phyloP scores from a whole-genome alignment of 1,139 yeast species.

The Suhomyces wounanorum region DNA sequence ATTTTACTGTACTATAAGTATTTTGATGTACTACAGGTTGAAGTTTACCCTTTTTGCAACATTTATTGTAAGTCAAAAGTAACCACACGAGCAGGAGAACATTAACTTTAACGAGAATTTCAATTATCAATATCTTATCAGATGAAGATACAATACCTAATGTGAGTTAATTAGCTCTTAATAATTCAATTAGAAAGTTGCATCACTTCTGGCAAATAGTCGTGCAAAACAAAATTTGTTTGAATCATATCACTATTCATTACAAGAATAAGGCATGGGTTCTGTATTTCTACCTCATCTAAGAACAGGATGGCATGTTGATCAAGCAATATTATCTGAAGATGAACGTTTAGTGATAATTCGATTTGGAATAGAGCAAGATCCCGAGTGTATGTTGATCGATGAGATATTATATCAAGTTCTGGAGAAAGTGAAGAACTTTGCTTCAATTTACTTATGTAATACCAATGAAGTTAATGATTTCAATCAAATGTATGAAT shows the following conservation, averaged over 20 bases:
- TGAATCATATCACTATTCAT: background rate
- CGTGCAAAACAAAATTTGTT: background rate
- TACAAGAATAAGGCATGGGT: slow-evolving; percentile 52
- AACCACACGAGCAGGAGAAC: no score
- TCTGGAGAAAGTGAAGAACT: slow-evolving; percentile 83
- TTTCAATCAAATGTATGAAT: slow-evolving; percentile 88
- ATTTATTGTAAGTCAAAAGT: no score
- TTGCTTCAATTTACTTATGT: slow-evolving; percentile 85
- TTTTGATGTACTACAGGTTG: no score
- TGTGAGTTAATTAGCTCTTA: no score
- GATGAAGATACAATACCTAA: no score
- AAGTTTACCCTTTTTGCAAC: no score
- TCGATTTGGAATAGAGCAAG: slow-evolving; percentile 81
- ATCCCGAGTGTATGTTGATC: slow-evolving; percentile 82
- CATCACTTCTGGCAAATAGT: background rate
- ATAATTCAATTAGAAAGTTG: no score
- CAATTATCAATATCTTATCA: no score
- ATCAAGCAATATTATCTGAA: slow-evolving; percentile 86
- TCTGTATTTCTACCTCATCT: slow-evolving; percentile 87
- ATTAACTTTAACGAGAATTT: no score
- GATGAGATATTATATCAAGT: slow-evolving; percentile 81
- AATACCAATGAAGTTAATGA: slow-evolving; percentile 90
- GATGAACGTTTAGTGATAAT: slow-evolving; percentile 86
- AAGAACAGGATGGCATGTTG: slow-evolving; percentile 92
- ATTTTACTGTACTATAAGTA: no score